Evolutionary conservation across 805 yeast genomes (phyloP), one percentile per base, ranked within the genome.

Genomic region (Isabelozyma pseudorhagii): DNA sequence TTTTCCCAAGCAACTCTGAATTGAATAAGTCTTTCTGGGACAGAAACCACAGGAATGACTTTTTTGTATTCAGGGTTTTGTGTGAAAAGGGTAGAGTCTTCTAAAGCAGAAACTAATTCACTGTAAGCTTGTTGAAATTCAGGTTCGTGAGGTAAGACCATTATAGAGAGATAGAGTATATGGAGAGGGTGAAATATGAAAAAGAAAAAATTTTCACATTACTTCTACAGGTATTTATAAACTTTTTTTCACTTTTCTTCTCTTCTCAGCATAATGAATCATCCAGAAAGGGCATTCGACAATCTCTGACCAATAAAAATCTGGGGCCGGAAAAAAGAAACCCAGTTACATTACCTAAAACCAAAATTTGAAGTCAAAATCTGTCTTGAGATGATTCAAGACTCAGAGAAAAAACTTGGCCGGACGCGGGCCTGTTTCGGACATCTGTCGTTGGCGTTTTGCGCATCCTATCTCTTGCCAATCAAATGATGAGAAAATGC

Each of bases 1-100:
- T 93, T 89, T 78, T 94, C 97, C 99, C 99, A 93, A 49, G 87
- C 82, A 50, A 94, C 98, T 79, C 98, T 87, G 87, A 93, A 93
- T 75, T 91, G 97, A 69, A 94, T 84, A 63, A 91, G 79, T 77
- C 98, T 86, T 81, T 93, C 98, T 59, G 99, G 99, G 53, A 92
- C 83, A 47, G 97, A 88, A 55, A 92, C 88, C 56, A 93, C 91
- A 50, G 93, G 90, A 55, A 93, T 80, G 46, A 89, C 94, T 69
- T 84, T 85, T 75, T 87, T 85, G 71, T 90, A 90, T 70, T 90
- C 85, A 63, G 99, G 99, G 69, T 87, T 84, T 76, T 89, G 81
- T 60, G 81, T 77, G 79, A 94, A 93, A 56, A 93, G 80, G 58
- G 96, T 87, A 42, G 98, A 93, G 75, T 89, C 96, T 74, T 88